A percentile compares a stretch with the other conserved stretches of the same genome.
These are phyloP conservation scores for Camelina hispida DNA, from an alignment of 345 rosid species.

Conservation along the genomic window DNA sequence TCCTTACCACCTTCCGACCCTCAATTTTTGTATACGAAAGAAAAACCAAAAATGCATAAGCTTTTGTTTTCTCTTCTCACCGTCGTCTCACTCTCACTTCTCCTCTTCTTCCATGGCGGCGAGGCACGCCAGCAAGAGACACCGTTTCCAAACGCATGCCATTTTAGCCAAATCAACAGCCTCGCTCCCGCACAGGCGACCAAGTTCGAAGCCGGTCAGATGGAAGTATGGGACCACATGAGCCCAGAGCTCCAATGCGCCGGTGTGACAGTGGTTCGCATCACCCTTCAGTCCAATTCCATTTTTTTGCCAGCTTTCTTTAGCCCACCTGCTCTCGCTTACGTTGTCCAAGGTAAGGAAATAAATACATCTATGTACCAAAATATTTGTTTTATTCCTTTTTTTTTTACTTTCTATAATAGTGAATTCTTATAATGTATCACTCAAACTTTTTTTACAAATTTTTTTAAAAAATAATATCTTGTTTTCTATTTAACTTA, in stretches of 20 bases:
- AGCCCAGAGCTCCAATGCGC: constrained; percentile 63
- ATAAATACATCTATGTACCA: not conserved
- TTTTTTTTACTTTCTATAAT: not conserved
- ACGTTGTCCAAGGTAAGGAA: constrained; percentile 54
- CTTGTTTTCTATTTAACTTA: not conserved
- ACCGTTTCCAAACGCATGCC: constrained; percentile 52
- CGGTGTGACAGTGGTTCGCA: constrained; percentile 57
- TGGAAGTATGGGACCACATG: constrained; percentile 64
- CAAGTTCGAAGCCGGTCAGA: constrained; percentile 58
- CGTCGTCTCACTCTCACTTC: constrained; percentile 46
- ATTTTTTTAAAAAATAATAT: not conserved
- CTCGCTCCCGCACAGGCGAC: constrained; percentile 50
- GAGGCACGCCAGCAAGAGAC: constrained; percentile 40
- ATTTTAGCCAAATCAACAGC: constrained; percentile 50
- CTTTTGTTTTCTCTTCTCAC: constrained; percentile 39
- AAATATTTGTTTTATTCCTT: too few species aligned
- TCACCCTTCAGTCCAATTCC: constrained; percentile 56
- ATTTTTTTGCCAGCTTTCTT: constrained; percentile 59
- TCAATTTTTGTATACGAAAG: not conserved
- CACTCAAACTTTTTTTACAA: not conserved
- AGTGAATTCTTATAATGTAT: not conserved
- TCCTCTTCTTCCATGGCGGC: constrained; percentile 48
- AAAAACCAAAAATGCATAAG: constrained; percentile 29
- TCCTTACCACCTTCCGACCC: not conserved
- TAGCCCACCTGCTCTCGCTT: constrained; percentile 55